phyloP scores from a whole-genome alignment of 306 rosid genomes.

The Biancaea sappan region DNA sequence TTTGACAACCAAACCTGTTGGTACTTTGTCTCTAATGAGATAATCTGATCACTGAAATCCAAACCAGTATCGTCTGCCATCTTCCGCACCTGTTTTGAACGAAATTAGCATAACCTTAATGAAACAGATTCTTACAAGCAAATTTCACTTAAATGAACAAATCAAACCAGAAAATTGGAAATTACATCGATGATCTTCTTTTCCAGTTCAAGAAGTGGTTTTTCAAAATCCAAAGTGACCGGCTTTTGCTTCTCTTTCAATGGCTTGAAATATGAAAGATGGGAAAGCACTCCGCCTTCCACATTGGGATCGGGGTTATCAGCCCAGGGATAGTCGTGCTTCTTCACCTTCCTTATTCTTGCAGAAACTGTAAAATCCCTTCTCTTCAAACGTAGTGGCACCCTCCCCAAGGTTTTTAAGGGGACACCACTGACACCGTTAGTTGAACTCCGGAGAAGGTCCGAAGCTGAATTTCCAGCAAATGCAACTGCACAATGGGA shows the following conservation, averaged over 20 bases:
- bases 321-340: conserved; percentile 86
- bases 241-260: conserved; percentile 74
- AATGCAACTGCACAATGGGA: conserved; percentile 60
- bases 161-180: conserved; percentile 23
- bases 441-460: conserved; percentile 80
- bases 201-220: conserved; percentile 73
- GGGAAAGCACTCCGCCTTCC: conserved; percentile 69
- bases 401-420: conserved; percentile 66
- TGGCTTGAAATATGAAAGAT: conserved; percentile 84
- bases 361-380: conserved; percentile 62
- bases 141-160: conserved; percentile 26
- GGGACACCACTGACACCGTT: conserved; percentile 70
- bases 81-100: conserved; percentile 67
- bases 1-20: conserved; percentile 63
- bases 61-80: conserved; percentile 87
- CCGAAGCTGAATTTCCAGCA: conserved; percentile 77
- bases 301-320: conserved; percentile 84
- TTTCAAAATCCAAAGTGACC: conserved; percentile 78
- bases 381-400: conserved; percentile 48
- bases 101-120: conserved; percentile 20
- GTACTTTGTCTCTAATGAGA: conserved; percentile 69
- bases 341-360: conserved; percentile 75
- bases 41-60: conserved; percentile 90
- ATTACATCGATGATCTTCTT: conserved; percentile 86
- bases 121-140: conserved; percentile 11